A percentile compares a stretch with the other conserved stretches of the same genome.
Evolutionary conservation across 164 flowering plant genomes (phyloP).

Genomic region (Annona cherimola): DNA sequence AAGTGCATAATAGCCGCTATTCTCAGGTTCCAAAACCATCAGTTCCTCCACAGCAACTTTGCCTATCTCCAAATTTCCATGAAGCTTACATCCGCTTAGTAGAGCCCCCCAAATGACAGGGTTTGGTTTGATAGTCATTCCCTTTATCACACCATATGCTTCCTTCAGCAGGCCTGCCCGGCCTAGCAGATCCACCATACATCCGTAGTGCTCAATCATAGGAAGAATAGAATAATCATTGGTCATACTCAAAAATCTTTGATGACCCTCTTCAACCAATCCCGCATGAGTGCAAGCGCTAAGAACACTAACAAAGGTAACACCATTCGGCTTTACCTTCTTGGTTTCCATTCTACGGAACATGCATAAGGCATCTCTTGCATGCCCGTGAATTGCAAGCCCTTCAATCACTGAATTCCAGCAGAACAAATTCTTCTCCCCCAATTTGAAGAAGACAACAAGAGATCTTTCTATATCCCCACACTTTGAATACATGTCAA

Average conservation of each 20-base stretch:
- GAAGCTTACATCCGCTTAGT: constrained; percentile 20
- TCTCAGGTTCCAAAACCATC: constrained; percentile 55
- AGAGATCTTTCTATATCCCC: constrained; percentile 64
- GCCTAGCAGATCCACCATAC: constrained; percentile 73
- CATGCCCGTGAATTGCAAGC: constrained; percentile 65
- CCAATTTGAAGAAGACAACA: constrained; percentile 57
- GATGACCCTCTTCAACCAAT: constrained; percentile 58
- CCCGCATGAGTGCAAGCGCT: constrained; percentile 77
- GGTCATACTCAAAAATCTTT: constrained; percentile 50
- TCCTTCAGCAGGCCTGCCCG: constrained; percentile 31
- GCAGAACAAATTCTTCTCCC: constrained; percentile 60
- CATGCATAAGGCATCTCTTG: constrained; percentile 52
- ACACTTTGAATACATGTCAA: constrained; percentile 89
- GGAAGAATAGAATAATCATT: constrained; percentile 39
- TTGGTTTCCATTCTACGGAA: constrained; percentile 47
- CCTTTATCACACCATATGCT: constrained; percentile 13
- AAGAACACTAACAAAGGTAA: constrained; percentile 62
- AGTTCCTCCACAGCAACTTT: constrained; percentile 55
- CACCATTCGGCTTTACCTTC: constrained; percentile 47
- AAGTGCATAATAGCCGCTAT: constrained; percentile 56
- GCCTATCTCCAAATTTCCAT: constrained; percentile 45
- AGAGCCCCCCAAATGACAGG: constrained; percentile 19
- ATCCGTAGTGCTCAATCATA: constrained; percentile 69
- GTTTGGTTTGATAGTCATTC: constrained; percentile 20
- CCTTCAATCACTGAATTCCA: constrained; percentile 73